Evolutionary conservation across 108 stramenopile genomes (phyloP), one percentile per base, ranked within the genome.

Genomic region (Fistulifera pelliculosa): DNA sequence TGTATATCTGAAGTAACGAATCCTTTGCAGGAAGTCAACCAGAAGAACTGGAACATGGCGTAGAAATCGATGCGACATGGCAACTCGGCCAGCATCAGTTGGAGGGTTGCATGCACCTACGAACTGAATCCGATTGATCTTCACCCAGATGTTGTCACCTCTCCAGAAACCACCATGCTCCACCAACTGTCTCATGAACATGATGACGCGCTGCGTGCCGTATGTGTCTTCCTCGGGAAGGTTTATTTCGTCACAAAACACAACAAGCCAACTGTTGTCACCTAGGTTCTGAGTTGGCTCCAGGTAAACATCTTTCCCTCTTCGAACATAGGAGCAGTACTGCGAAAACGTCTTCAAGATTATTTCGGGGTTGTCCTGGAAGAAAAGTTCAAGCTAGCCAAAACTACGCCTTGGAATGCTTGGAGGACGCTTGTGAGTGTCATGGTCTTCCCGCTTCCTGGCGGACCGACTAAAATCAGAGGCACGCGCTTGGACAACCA

Each of bases 201-300:
- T 91, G 24, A 99, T 93, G 6, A 97, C 97, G 17, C 85, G 67
- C 69, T 96, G 97, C 1, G 97, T 98, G 15, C 97, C 99, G 52
- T 98, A 99, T 11, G 76, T 58, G 66, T 99, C 99, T 47, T 93
- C 71, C 12, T 83, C 89, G 4, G 97, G 97, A 41, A 99, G 76
- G 70, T 99, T 99, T 71, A 98, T 92, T 73, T 99, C 99, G 59
- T 99, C 99, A 57, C 94, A 96, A 71, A 99, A 98, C 3, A 99
- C 83, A 31, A 98, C 96, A 13, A 99, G 83, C 95, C 93, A 95
- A 49, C 68, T 85, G 38, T 74, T 64, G 4, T 77, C 65, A 2
- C 86, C 86, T 24, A 89, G 68, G 57, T 77, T 89, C 39, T 88
- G 82, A 10, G 65, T 57, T 28, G 87, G 87, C 58, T 90, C 83